Percentiles rank a stretch among this genome's conserved stretches.
Conservation (phyloP, 768 basidiomycete genomes). For the Boletus pseudo-olivaceus region DNA sequence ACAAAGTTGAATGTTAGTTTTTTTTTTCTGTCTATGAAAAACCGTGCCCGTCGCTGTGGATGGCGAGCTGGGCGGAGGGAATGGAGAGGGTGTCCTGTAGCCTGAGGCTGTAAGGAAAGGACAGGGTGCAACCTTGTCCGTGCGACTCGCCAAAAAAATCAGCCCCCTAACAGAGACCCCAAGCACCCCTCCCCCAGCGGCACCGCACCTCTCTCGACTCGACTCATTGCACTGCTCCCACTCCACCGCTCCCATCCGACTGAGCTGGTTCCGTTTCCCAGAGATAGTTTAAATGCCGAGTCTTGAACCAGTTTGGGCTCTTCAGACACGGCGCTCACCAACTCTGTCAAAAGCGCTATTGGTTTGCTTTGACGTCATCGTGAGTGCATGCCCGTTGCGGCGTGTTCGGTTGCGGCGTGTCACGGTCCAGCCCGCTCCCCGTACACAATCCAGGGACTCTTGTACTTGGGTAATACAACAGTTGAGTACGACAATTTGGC, state of each 20-base stretch:
- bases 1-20: constrained; percentile 48
- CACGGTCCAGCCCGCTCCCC: background rate
- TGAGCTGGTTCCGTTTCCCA: no score
- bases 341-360: background rate
- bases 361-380: constrained; percentile 6
- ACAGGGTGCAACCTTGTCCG: constrained; percentile 32
- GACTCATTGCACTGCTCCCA: background rate
- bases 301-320: background rate
- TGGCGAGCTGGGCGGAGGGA: constrained; percentile 32
- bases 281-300: background rate
- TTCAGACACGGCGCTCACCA: background rate
- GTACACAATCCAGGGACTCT: background rate
- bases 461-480: background rate
- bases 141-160: constrained; percentile 34
- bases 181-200: constrained; percentile 17
- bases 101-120: constrained; percentile 38
- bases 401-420: constrained; percentile 8
- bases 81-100: constrained; percentile 30
- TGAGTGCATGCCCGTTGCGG: background rate
- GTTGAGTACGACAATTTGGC: background rate
- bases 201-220: constrained; percentile 8
- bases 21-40: constrained; percentile 39
- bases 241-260: background rate
- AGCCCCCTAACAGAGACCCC: constrained; percentile 27
- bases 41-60: constrained; percentile 34